phyloP scores from a whole-genome alignment of 2,329 filamentous ascomycete genomes.

The Sporothrix variecibatus region DNA sequence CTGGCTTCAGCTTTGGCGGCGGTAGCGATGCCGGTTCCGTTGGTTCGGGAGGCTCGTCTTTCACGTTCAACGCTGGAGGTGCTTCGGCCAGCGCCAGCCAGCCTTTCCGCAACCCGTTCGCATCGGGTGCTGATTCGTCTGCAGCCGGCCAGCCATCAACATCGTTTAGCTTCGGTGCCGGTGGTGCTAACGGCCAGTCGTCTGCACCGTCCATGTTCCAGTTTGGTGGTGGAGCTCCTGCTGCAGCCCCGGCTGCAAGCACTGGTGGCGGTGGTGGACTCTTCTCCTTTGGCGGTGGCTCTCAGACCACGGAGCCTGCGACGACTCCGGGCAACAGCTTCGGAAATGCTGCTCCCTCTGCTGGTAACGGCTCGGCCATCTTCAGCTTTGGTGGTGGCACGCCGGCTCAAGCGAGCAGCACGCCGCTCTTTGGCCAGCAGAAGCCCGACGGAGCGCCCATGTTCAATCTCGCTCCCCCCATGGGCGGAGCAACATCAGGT shows the following conservation, averaged over 20 bases:
- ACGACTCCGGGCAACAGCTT: constrained; percentile 32
- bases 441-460: constrained; percentile 36
- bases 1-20: constrained; percentile 26
- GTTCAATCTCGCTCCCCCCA: constrained; percentile 39
- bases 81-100: constrained; percentile 32
- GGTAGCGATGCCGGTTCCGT: constrained; percentile 31
- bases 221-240: constrained; percentile 28
- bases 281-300: constrained; percentile 43
- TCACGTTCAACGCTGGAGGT: constrained; percentile 44
- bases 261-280: constrained; percentile 27
- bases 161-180: constrained; percentile 45
- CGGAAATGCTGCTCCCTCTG: constrained; percentile 29
- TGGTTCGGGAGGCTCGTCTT: constrained; percentile 38
- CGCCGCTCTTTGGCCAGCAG: constrained; percentile 35
- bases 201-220: constrained; percentile 32
- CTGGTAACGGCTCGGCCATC: constrained; percentile 31
- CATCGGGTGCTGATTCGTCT: constrained; percentile 32
- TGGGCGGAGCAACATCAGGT: constrained; percentile 44
- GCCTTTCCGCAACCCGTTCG: constrained; percentile 46
- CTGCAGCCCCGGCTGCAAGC: constrained; percentile 16
- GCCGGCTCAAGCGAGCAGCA: constrained; percentile 36
- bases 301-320: constrained; percentile 30
- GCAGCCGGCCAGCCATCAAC: constrained; percentile 32
- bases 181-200: constrained; percentile 27
- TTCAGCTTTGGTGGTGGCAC: constrained; percentile 42